Evolutionary conservation across 1,139 yeast genomes (phyloP), one percentile per base, ranked within the genome.

Genomic region (Lodderomyces oxycetoniae): DNA sequence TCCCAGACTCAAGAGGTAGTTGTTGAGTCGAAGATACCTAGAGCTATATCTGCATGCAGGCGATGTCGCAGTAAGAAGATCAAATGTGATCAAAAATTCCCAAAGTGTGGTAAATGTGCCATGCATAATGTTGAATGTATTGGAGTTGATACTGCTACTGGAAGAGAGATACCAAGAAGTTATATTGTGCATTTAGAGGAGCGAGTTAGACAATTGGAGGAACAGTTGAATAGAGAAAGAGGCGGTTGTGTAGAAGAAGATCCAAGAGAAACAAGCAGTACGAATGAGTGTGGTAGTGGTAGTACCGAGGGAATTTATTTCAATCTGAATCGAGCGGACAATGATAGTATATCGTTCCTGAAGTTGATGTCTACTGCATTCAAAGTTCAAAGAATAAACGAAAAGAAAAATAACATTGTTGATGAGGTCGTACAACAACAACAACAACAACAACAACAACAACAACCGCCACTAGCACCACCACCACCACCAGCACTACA

Each of bases 141-240:
- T 14, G 88, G 94, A 0, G 57, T 85, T 9, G 96, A 88, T 53
- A 87, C 95, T 0, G 87, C 87, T 3, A 84, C 95, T 0, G 95
- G 95, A 0, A 63, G 95, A 38, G 88, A 83, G 44, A 76, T 87
- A 1, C 95, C 96, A 0, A 61, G 96, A 31, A 79, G 88, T 8
- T 87, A 88, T 50, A 76, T 86, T 5, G 71, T 77, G 11, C 82
- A 80, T 47, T 59, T 88, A 37, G 96, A 88, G 51, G 79, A 77
- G 36, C 63, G 78, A 27, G 64, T 87, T 2, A 67, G 70, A 10
- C 57, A 60, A 12, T 61, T 87, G 41, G 88, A 84, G 50, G 47
- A 49, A 3, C 61, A 66, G 38, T 52, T 86, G 30, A 12, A 3
- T 12, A 22, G 20, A 11, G 26, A 24, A 11, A 4, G 25, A 11